Evolutionary conservation across 768 basidiomycete species (phyloP).

Genomic region (Amanita jacksonii): DNA sequence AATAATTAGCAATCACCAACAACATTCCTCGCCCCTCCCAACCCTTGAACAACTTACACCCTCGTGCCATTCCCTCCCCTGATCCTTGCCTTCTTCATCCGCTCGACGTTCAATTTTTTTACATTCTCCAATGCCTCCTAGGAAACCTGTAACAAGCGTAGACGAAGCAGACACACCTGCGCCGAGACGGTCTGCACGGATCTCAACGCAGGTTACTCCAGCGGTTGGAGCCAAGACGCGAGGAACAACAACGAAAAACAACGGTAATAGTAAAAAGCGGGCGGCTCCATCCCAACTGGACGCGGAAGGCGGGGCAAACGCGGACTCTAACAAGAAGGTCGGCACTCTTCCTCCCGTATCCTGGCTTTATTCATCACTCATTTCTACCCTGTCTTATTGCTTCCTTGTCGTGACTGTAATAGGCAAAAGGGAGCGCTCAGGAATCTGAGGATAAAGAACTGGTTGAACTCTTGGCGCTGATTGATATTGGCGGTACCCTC

Average conservation of each 20-base stretch:
- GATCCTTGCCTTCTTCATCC: too few species aligned
- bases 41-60: too few species aligned
- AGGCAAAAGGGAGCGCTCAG: conserved; percentile 7
- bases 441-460: conserved; percentile 15
- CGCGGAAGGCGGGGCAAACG: conserved; percentile 13
- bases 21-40: too few species aligned
- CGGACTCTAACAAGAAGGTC: conserved; percentile 24
- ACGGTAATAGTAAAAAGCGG: conserved; percentile 32
- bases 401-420: conserved; percentile 2
- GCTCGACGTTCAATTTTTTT: too few species aligned
- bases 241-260: conserved; percentile 18
- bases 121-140: conserved; percentile 24
- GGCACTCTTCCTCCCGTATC: too few species aligned
- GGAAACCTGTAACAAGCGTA: conserved; percentile 20
- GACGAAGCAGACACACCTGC: conserved; percentile 25
- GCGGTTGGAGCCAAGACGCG: conserved; percentile 16
- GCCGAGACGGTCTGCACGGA: conserved; percentile 47
- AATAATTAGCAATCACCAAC: too few species aligned
- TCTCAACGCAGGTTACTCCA: conserved; percentile 33
- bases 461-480: conserved; percentile 3
- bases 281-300: conserved; percentile 25
- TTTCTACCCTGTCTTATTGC: not conserved
- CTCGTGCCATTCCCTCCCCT: too few species aligned
- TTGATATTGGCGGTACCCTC: conserved; percentile 59
- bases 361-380: too few species aligned